These are phyloP conservation scores for Selenicereus undatus DNA, from an alignment of 148 eudicot species.

Conservation along the genomic window DNA sequence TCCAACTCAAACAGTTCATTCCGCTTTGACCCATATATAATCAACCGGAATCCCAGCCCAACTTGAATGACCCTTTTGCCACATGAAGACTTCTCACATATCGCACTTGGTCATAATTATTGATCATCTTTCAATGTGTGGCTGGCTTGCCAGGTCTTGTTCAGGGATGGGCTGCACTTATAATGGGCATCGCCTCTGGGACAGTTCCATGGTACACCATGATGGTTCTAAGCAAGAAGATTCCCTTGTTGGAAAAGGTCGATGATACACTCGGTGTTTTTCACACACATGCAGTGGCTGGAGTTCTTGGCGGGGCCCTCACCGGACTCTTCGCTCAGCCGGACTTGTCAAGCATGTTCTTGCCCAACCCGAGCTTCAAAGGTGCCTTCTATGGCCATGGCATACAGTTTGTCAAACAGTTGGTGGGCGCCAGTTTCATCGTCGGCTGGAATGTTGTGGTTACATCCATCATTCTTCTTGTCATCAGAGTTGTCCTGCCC, in stretches of 20 bases:
- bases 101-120: not conserved
- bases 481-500: constrained; percentile 7
- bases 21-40: not conserved
- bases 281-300: not conserved
- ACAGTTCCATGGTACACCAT: constrained; percentile 3
- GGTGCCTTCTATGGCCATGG: constrained; percentile 6
- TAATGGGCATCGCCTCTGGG: not conserved
- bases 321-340: not conserved
- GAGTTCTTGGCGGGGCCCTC: not conserved
- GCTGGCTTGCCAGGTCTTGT: not conserved
- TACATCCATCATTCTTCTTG: not conserved
- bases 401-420: not conserved
- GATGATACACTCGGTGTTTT: not conserved
- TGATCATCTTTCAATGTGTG: not conserved
- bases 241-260: not conserved
- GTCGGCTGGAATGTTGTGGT: not conserved
- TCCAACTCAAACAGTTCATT: not conserved
- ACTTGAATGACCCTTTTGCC: not conserved
- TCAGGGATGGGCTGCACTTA: constrained; percentile 7
- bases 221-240: constrained; percentile 1
- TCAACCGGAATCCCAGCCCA: not conserved
- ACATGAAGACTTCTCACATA: not conserved
- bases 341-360: not conserved
- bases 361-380: not conserved
- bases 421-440: not conserved